A percentile compares a stretch with the other conserved stretches of the same genome.
Conservation (phyloP, 2,329 filamentous ascomycete genomes). For the Pezicula rhizophila region DNA sequence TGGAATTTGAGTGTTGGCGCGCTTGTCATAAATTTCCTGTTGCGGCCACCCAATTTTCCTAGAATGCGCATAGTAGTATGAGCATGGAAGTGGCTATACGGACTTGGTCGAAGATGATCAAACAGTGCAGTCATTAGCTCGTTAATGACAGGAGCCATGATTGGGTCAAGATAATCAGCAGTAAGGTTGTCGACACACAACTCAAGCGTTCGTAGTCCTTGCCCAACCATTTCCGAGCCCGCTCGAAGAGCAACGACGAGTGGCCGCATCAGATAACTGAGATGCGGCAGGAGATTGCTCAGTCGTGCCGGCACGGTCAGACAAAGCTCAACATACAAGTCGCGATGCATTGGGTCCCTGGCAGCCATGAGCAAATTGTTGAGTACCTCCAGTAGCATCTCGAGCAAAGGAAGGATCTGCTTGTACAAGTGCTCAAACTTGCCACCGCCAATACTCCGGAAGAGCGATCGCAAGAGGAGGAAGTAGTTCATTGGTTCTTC, state of each 20-base stretch:
- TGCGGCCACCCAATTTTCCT: slow-evolving; percentile 90
- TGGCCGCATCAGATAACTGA: slow-evolving; percentile 95
- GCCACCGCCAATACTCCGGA: slow-evolving; percentile 92
- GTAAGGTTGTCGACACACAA: slow-evolving; percentile 98
- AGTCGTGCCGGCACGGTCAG: slow-evolving; percentile 91
- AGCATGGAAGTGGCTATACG: slow-evolving; percentile 94
- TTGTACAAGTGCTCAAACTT: slow-evolving; percentile 98
- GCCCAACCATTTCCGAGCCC: slow-evolving; percentile 88
- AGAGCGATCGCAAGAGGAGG: slow-evolving; percentile 82
- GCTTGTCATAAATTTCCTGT: slow-evolving; percentile 90
- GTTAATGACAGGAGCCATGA: slow-evolving; percentile 98
- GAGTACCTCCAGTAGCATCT: slow-evolving; percentile 95
- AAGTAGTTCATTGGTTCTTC: slow-evolving; percentile 99
- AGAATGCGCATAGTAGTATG: slow-evolving; percentile 97
- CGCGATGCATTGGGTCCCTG: slow-evolving; percentile 81
- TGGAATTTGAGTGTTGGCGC: slow-evolving; percentile 80
- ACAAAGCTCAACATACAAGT: slow-evolving; percentile 94
- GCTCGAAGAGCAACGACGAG: slow-evolving; percentile 91
- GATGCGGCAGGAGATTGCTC: slow-evolving; percentile 88
- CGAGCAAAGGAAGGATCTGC: slow-evolving; percentile 88
- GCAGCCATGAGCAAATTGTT: slow-evolving; percentile 91
- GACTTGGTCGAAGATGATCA: slow-evolving; percentile 87
- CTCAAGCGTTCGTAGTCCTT: slow-evolving; percentile 87
- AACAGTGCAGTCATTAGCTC: slow-evolving; percentile 97
- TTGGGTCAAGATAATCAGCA: slow-evolving; percentile 94